phyloP scores from a whole-genome alignment of 768 basidiomycete species.

The Melanogaster broomeanus region DNA sequence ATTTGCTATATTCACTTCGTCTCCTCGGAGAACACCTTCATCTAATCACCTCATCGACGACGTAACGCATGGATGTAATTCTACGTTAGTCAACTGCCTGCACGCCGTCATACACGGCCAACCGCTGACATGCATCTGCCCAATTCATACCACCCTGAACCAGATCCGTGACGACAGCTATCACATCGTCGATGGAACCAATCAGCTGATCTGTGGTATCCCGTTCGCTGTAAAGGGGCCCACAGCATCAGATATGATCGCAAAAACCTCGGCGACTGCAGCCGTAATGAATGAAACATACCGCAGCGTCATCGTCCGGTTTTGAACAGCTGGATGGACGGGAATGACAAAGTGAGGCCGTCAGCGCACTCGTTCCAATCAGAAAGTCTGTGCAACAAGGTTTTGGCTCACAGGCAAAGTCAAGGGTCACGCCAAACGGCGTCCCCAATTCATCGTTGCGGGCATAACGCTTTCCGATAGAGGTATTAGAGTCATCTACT shows the following conservation, averaged over 20 bases:
- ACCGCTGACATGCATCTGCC: slow-evolving; percentile 66
- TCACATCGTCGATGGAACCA: slow-evolving; percentile 87
- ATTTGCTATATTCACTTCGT: slow-evolving; percentile 7
- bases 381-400: neutral
- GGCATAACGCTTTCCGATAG: slow-evolving; percentile 96
- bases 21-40: slow-evolving; percentile 15
- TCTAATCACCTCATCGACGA: neutral
- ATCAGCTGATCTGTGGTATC: slow-evolving; percentile 94
- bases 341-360: neutral
- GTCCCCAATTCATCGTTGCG: slow-evolving; percentile 99
- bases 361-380: neutral
- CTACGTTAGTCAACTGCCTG: slow-evolving; percentile 67
- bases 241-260: neutral
- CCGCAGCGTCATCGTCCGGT: slow-evolving; percentile 93
- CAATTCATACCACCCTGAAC: slow-evolving; percentile 76
- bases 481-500: slow-evolving; percentile 93
- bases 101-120: slow-evolving; percentile 84
- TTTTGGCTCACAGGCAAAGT: slow-evolving; percentile 80
- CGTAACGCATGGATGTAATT: neutral
- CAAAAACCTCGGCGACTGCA: neutral
- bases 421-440: slow-evolving; percentile 93
- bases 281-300: slow-evolving; percentile 38
- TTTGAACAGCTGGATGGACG: slow-evolving; percentile 69
- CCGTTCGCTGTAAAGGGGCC: slow-evolving; percentile 64
- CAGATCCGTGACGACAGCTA: slow-evolving; percentile 75